These are phyloP conservation scores for Cydonia oblonga DNA, from an alignment of 331 rosid genomes.

Conservation along the genomic window DNA sequence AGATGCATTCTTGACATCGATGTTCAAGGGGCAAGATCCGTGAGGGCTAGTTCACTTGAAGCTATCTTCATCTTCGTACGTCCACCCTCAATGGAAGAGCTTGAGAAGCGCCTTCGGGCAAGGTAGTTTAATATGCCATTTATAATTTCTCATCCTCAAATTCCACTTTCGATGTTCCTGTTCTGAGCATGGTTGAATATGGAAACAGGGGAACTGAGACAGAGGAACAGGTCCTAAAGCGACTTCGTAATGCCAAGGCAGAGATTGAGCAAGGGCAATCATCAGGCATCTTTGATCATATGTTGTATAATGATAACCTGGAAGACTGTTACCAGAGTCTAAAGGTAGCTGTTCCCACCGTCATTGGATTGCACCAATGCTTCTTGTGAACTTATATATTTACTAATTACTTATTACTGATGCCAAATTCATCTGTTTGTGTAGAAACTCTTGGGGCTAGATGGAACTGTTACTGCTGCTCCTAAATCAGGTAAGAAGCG, in stretches of 20 bases:
- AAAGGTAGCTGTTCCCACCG: constrained; percentile 37
- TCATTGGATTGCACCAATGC: neutral
- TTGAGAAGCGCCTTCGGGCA: constrained; percentile 94
- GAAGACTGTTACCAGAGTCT: constrained; percentile 57
- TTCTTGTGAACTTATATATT: neutral
- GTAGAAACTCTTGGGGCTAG: constrained; percentile 68
- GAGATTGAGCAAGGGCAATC: constrained; percentile 80
- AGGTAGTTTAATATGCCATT: constrained; percentile 36
- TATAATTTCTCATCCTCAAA: constrained; percentile 1
- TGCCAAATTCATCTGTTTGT: constrained; percentile 4
- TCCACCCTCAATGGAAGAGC: constrained; percentile 87
- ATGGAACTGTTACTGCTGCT: constrained; percentile 21
- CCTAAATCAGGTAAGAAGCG: constrained; percentile 40
- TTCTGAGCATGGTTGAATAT: constrained; percentile 3
- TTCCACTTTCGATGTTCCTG: constrained; percentile 10
- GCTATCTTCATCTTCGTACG: constrained; percentile 68
- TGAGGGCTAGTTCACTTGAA: constrained; percentile 68
- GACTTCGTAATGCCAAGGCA: constrained; percentile 64
- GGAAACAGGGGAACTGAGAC: constrained; percentile 74
- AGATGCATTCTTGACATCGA: constrained; percentile 96
- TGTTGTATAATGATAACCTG: constrained; percentile 69
- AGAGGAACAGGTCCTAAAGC: constrained; percentile 80
- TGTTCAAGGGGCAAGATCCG: constrained; percentile 94
- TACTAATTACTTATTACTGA: neutral
- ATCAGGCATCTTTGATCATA: constrained; percentile 52